Conservation (phyloP, 2,329 filamentous ascomycete genomes). For the Cladosporium sp. region DNA sequence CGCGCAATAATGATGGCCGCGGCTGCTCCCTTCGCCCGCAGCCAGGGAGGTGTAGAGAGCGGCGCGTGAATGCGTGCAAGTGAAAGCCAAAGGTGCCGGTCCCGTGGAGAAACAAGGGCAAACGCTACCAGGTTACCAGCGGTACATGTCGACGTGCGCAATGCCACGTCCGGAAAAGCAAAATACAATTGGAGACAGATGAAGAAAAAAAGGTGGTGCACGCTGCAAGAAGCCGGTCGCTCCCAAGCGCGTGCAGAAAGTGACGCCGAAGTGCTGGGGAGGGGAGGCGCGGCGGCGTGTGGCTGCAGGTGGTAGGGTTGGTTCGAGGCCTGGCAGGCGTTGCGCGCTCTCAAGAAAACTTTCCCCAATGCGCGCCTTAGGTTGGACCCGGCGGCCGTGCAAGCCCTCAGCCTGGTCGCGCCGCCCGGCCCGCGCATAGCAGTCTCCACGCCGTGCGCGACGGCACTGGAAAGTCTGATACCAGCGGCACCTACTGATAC, state of each 20-base stretch:
- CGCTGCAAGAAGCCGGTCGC: not conserved
- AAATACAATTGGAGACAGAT: too few species aligned
- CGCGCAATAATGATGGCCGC: too few species aligned
- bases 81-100: too few species aligned
- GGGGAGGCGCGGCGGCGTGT: not conserved
- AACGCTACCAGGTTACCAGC: not conserved
- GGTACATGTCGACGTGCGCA: too few species aligned
- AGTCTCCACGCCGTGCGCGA: too few species aligned
- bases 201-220: not conserved
- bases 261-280: not conserved
- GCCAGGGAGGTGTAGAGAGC: too few species aligned
- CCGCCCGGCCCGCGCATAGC: too few species aligned
- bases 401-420: not conserved
- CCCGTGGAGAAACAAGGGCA: not conserved
- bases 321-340: not conserved
- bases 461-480: too few species aligned
- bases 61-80: too few species aligned
- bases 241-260: not conserved
- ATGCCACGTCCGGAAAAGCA: too few species aligned
- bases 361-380: slow-evolving; percentile 3
- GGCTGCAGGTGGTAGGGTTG: not conserved
- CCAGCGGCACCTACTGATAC: too few species aligned
- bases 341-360: not conserved
- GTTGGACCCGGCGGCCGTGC: not conserved
- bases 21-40: too few species aligned